Base-by-base conservation (phyloP, 768 basidiomycete genomes). In the Sarcodon aspratus region DNA sequence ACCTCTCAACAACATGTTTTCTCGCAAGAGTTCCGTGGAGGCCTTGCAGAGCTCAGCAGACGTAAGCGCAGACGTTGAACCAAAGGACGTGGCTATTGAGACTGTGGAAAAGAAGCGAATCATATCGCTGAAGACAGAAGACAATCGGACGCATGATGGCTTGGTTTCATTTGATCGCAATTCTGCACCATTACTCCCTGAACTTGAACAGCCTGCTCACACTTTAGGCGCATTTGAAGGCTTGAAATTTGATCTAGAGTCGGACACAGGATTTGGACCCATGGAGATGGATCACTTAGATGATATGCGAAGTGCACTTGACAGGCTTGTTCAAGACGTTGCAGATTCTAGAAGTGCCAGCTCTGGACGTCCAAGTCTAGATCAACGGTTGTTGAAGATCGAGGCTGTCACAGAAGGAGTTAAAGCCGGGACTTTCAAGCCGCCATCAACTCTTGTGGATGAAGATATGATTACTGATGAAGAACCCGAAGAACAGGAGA, bases 271-370 rank as follows among this genome's bases (percentile, higher is more conserved):
- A 5, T 44, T 54, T 8, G 55, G 57, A 31, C 47, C 50, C 32
- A 47, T 50, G 21, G 52, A 47, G 33, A 48, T 49, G 53, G 51
- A 33, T 1, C 59, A 63, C 40, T 49, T 67, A 12, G 62, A 59
- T 13, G 69, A 70, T 32, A 63, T 69, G 53, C 52, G 51, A 50
- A 69, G 67, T 49, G 69, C 70, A 12, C 58, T 72, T 21, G 70
- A 72, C 50, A 57, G 63, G 45, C 60, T 72, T 33, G 64, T 71
- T 58, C 61, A 64, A 33, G 56, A 65, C 43, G 66, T 66, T 38
- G 59, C 58, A 11, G 51, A 47, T n/a, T 35, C 35, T 36, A 42
- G 27, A 42, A 15, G 17, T 42, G 17, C 15, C 46, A 13, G 53
- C 42, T 45, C 53, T 49, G 9, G 49, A 51, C 9, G 37, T 36